Evolutionary conservation across 2,329 filamentous ascomycete genomes (phyloP).

Genomic region (Trichophyton mentagrophytes): DNA sequence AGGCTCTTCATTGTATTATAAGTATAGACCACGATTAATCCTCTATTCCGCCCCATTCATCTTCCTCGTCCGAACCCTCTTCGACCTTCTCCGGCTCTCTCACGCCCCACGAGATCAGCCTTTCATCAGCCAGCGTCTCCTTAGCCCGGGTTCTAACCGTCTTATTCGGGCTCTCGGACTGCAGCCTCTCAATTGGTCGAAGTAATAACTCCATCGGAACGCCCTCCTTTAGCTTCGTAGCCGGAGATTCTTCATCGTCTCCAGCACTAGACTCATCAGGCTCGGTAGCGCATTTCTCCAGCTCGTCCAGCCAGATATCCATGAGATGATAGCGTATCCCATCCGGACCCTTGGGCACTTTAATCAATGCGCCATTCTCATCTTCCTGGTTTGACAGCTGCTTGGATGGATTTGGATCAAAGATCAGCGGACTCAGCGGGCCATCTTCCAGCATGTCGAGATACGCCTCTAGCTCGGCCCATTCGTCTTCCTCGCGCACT

Average conservation of each 20-base stretch:
- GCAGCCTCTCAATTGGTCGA: slow-evolving; percentile 34
- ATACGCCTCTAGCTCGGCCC: slow-evolving; percentile 25
- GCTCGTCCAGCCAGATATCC: slow-evolving; percentile 85
- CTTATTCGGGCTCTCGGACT: slow-evolving; percentile 50
- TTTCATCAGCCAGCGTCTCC: slow-evolving; percentile 60
- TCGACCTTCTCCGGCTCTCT: slow-evolving; percentile 31
- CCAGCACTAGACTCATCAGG: slow-evolving; percentile 25
- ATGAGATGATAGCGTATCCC: slow-evolving; percentile 76
- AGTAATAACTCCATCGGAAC: slow-evolving; percentile 32
- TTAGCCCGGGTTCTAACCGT: slow-evolving; percentile 56
- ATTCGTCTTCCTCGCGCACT: slow-evolving; percentile 12
- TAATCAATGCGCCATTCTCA: slow-evolving; percentile 11
- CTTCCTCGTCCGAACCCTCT: slow-evolving; percentile 33
- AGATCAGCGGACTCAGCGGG: slow-evolving; percentile 29
- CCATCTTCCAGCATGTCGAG: slow-evolving; percentile 30
- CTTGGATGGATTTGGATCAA: slow-evolving; percentile 17
- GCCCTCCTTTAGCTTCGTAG: slow-evolving; percentile 23
- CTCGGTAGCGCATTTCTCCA: slow-evolving; percentile 55
- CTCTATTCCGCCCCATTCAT: slow-evolving; percentile 57
- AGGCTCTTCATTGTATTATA: not conserved
- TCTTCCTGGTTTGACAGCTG: slow-evolving; percentile 3
- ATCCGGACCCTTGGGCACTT: slow-evolving; percentile 53
- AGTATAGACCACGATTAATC: not conserved
- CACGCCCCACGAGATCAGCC: slow-evolving; percentile 51
- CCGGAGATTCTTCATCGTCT: slow-evolving; percentile 20